Percentiles rank a stretch among this genome's conserved stretches.
Conservation (phyloP, 768 basidiomycete genomes). For the Cantharellus cinnabarinus region DNA sequence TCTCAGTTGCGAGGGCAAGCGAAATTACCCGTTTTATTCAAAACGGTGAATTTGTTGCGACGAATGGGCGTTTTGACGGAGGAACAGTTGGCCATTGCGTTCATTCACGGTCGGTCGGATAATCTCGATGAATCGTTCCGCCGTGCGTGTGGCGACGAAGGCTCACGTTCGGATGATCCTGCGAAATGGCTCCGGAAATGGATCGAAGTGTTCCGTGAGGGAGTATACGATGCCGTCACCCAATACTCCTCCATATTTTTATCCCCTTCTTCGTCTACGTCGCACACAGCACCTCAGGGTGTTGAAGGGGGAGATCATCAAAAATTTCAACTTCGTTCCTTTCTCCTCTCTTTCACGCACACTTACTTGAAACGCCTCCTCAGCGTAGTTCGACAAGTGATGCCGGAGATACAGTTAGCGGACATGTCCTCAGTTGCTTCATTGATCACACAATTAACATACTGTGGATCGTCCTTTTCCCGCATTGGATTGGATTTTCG, state of each 20-base stretch:
- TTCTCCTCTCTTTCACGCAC: conserved; percentile 46
- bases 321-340: conserved; percentile 19
- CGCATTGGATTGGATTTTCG: conserved; percentile 88
- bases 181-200: conserved; percentile 67
- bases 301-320: too few species aligned
- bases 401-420: conserved; percentile 34
- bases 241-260: conserved; percentile 83
- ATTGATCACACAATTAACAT: conserved; percentile 78
- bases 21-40: conserved; percentile 79
- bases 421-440: conserved; percentile 49
- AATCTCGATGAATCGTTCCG: conserved; percentile 36
- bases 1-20: conserved; percentile 61
- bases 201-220: conserved; percentile 80
- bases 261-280: conserved; percentile 18
- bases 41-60: conserved; percentile 70
- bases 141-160: conserved; percentile 24
- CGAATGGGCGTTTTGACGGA: conserved; percentile 59
- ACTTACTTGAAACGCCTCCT: conserved; percentile 46
- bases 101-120: conserved; percentile 50
- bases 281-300: conserved; percentile 17
- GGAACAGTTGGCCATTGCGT: conserved; percentile 59
- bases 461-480: conserved; percentile 79
- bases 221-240: conserved; percentile 77
- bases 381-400: conserved; percentile 36
- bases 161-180: conserved; percentile 34